These are phyloP conservation scores for Exophiala spinifera DNA, from an alignment of 2,329 filamentous ascomycete species.

Conservation along the genomic window DNA sequence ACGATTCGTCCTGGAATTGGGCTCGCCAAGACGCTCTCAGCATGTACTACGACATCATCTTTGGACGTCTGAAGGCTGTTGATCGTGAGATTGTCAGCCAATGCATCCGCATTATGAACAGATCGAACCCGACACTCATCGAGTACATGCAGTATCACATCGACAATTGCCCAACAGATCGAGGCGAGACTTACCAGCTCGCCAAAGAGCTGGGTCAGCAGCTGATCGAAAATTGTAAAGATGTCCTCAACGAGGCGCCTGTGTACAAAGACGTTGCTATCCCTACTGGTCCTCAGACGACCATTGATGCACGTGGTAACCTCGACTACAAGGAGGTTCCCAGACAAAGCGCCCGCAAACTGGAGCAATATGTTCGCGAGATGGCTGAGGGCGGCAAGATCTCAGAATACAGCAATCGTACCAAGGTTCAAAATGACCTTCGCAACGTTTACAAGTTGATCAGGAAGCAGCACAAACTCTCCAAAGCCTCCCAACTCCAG, in stretches of 20 bases:
- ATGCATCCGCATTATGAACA: constrained; percentile 99
- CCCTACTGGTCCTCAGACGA: constrained; percentile 87
- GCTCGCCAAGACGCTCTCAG: constrained; percentile 92
- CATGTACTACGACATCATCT: constrained; percentile 99
- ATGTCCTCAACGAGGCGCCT: constrained; percentile 77
- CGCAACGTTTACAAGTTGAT: constrained; percentile 97
- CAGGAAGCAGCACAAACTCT: constrained; percentile 95
- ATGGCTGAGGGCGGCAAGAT: constrained; percentile 99
- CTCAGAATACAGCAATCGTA: constrained; percentile 95
- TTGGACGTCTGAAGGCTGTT: constrained; percentile 85
- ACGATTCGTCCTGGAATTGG: constrained; percentile 99
- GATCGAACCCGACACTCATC: constrained; percentile 88
- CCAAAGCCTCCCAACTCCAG: constrained; percentile 91
- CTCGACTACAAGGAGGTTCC: constrained; percentile 87
- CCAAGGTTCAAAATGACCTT: constrained; percentile 95
- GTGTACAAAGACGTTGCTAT: constrained; percentile 95
- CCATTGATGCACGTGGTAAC: constrained; percentile 87
- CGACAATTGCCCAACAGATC: constrained; percentile 94
- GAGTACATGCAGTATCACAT: constrained; percentile 99
- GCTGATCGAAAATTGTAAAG: constrained; percentile 96
- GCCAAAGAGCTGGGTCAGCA: constrained; percentile 90
- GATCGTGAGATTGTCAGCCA: constrained; percentile 98
- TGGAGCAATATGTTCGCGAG: constrained; percentile 96
- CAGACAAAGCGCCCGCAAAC: constrained; percentile 84
- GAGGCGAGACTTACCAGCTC: constrained; percentile 96